phyloP scores from a whole-genome alignment of 2,329 filamentous ascomycete species.

The Fusarium newnesense region DNA sequence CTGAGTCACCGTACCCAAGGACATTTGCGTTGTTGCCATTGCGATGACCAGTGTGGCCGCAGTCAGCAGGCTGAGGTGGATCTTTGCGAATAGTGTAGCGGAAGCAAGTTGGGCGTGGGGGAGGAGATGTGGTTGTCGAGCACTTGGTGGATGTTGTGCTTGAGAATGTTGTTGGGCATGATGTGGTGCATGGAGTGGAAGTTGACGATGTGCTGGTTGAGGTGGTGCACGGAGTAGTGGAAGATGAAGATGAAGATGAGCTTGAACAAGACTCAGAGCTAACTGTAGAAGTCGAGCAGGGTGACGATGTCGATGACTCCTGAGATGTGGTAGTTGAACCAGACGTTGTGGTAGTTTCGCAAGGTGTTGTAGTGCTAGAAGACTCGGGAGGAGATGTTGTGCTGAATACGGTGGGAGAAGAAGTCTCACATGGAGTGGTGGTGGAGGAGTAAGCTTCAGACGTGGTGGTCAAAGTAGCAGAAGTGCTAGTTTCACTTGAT shows the following conservation, averaged over 20 bases:
- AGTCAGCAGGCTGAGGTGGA: slow-evolving; percentile 8
- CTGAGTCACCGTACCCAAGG: slow-evolving; percentile 20
- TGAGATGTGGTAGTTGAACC: neutral
- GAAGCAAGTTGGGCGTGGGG: slow-evolving; percentile 23
- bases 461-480: neutral
- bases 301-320: neutral
- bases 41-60: slow-evolving; percentile 13
- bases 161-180: neutral
- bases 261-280: neutral
- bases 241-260: neutral
- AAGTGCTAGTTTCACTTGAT: neutral
- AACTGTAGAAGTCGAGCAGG: neutral
- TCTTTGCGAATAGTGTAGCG: slow-evolving; percentile 25
- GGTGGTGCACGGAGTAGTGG: neutral
- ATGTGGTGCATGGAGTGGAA: neutral
- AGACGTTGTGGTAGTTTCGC: neutral
- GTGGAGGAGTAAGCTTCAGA: neutral
- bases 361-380: neutral
- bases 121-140: neutral
- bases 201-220: neutral
- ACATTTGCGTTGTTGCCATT: slow-evolving; percentile 19
- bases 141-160: neutral
- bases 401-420: neutral
- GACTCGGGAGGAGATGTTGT: neutral
- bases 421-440: neutral